phyloP scores from a whole-genome alignment of 2,329 filamentous ascomycete genomes.

The Diplocarpon rosae region DNA sequence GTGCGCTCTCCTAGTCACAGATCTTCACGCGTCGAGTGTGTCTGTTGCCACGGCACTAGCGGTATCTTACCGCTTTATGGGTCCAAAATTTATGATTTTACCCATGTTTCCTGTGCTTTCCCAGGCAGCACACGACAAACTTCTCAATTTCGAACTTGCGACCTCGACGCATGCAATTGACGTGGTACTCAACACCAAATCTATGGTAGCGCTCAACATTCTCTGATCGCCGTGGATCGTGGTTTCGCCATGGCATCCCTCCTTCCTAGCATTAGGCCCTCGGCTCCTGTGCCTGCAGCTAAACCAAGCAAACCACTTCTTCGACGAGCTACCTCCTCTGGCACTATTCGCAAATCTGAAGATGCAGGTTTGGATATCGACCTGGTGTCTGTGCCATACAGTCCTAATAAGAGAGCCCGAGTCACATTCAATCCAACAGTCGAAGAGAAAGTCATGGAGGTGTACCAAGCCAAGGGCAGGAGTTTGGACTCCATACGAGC shows the following conservation, averaged over 20 bases:
- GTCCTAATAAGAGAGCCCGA: conserved; percentile 22
- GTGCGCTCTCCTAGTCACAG: neutral
- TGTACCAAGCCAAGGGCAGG: conserved; percentile 17
- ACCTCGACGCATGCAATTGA: neutral
- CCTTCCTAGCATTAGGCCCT: conserved; percentile 11
- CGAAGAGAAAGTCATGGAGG: conserved; percentile 27
- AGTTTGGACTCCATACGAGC: conserved; percentile 21
- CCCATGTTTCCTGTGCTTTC: too few species aligned
- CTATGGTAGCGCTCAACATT: conserved; percentile 10
- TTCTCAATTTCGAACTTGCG: neutral
- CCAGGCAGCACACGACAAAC: neutral
- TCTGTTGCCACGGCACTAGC: neutral
- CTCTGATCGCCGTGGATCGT: conserved; percentile 4
- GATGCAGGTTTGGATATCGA: conserved; percentile 22
- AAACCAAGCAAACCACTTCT: conserved; percentile 24
- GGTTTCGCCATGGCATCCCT: conserved; percentile 19
- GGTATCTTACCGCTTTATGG: neutral
- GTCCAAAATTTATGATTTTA: too few species aligned
- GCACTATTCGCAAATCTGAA: conserved; percentile 21
- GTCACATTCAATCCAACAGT: conserved; percentile 27
- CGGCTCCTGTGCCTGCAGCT: conserved; percentile 7
- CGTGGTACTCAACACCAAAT: neutral
- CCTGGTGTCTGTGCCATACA: conserved; percentile 15
- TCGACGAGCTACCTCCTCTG: conserved; percentile 19
- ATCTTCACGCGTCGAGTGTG: neutral